Percentiles rank a stretch among this genome's conserved stretches.
phyloP scores from a whole-genome alignment of 768 basidiomycete species.

The Lanmaoa rubissima region DNA sequence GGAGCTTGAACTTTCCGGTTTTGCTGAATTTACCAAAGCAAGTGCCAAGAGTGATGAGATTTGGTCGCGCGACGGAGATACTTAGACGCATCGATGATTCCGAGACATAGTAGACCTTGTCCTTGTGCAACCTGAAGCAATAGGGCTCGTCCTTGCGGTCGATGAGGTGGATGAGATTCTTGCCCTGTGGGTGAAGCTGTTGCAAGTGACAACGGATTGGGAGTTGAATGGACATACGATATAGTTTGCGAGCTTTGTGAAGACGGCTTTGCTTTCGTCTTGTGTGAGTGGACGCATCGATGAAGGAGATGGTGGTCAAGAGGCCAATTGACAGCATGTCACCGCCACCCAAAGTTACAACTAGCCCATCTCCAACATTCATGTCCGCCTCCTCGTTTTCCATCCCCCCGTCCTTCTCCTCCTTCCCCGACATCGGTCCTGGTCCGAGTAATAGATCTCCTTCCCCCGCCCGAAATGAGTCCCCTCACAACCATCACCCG shows the following conservation, averaged over 20 bases:
- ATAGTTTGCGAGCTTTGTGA: constrained; percentile 96
- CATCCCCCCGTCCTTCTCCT: constrained; percentile 63
- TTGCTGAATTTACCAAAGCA: constrained; percentile 99
- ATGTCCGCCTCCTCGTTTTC: constrained; percentile 57
- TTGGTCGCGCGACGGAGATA: constrained; percentile 89
- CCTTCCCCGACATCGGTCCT: constrained; percentile 63
- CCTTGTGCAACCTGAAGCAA: constrained; percentile 93
- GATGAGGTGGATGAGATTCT: constrained; percentile 93
- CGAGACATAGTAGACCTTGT: constrained; percentile 95
- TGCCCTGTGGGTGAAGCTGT: constrained; percentile 56
- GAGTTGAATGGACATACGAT: constrained; percentile 54
- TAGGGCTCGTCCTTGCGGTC: constrained; percentile 93
- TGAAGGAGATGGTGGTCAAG: neutral
- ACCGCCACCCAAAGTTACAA: constrained; percentile 10
- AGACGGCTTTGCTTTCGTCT: constrained; percentile 95
- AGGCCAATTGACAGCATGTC: neutral
- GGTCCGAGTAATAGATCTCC: constrained; percentile 35
- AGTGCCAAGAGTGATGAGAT: constrained; percentile 89
- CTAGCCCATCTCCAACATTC: constrained; percentile 2
- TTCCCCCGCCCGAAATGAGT: constrained; percentile 18
- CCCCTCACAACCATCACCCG: constrained; percentile 9
- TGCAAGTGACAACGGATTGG: fast-evolving
- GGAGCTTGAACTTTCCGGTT: constrained; percentile 95
- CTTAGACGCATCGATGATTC: constrained; percentile 91
- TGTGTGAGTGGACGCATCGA: constrained; percentile 93